A percentile compares a stretch with the other conserved stretches of the same genome.
phyloP scores from a whole-genome alignment of 805 yeast genomes.

The Yarrowia divulgata region DNA sequence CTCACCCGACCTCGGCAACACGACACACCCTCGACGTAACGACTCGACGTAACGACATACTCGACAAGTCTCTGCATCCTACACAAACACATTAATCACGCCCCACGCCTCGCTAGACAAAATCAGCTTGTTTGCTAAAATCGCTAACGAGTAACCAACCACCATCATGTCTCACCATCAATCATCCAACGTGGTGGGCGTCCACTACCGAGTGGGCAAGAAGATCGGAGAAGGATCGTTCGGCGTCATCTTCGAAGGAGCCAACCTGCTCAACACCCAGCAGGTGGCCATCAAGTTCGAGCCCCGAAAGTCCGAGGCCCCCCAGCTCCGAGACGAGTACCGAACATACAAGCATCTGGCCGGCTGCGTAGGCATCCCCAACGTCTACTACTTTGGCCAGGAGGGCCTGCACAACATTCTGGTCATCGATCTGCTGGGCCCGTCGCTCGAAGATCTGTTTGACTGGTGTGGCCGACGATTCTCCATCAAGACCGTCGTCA shows the following conservation, averaged over 20 bases:
- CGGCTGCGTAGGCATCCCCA: slow-evolving; percentile 87
- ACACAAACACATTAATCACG: background rate
- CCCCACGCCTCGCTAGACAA: background rate
- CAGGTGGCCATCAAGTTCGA: slow-evolving; percentile 96
- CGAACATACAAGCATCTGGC: slow-evolving; percentile 88
- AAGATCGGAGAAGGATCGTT: slow-evolving; percentile 99
- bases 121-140: background rate
- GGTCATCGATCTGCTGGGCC: slow-evolving; percentile 94
- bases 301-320: slow-evolving; percentile 96
- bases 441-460: slow-evolving; percentile 92
- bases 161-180: slow-evolving; percentile 44
- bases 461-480: slow-evolving; percentile 98
- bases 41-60: background rate
- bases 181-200: slow-evolving; percentile 76
- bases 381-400: slow-evolving; percentile 98
- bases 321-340: slow-evolving; percentile 95
- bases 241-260: slow-evolving; percentile 96
- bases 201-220: slow-evolving; percentile 95
- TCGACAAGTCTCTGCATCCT: background rate
- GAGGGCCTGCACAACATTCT: slow-evolving; percentile 96
- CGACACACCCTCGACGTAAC: background rate
- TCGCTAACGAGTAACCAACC: too few relatives aligned
- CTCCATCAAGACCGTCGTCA: slow-evolving; percentile 85
- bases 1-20: slow-evolving; percentile 9
- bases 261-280: slow-evolving; percentile 86